Evolutionary conservation across 768 basidiomycete species (phyloP).

Genomic region (Boletus speciosus): DNA sequence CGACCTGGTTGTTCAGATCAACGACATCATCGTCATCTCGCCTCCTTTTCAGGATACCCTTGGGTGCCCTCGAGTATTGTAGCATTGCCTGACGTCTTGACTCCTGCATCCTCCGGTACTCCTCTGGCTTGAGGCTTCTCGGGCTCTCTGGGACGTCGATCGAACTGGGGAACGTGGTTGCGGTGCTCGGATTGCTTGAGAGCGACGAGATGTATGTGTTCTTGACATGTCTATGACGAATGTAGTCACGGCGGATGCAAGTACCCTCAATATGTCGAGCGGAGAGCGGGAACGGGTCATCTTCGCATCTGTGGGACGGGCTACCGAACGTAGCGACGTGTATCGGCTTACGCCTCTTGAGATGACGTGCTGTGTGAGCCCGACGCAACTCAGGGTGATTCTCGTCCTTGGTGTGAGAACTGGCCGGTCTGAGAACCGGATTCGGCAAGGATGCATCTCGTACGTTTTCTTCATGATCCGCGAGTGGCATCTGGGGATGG

Average conservation of each 20-base stretch:
- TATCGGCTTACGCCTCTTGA: conserved; percentile 8
- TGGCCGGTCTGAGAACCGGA: neutral
- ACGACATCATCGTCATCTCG: conserved; percentile 19
- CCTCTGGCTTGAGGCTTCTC: conserved; percentile 20
- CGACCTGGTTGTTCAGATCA: conserved; percentile 3
- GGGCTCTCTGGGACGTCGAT: conserved; percentile 18
- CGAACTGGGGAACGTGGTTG: conserved; percentile 12
- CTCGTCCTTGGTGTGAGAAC: conserved; percentile 9
- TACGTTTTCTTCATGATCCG: neutral
- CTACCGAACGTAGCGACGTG: neutral
- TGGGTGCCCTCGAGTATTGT: conserved; percentile 21
- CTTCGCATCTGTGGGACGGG: conserved; percentile 15
- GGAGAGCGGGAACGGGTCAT: conserved; percentile 19
- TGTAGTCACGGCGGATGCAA: conserved; percentile 24
- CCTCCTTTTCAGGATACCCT: conserved; percentile 28
- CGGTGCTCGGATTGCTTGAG: conserved; percentile 9
- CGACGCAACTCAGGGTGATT: conserved; percentile 3
- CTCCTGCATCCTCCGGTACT: conserved; percentile 25
- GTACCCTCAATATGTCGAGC: conserved; percentile 24
- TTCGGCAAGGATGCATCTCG: neutral
- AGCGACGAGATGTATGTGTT: conserved; percentile 28
- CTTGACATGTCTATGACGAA: conserved; percentile 28
- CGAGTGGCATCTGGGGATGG: neutral
- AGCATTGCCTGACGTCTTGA: conserved; percentile 28
- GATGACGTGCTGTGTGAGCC: neutral